These are phyloP conservation scores for Nicotiana tomentosiformis DNA, from an alignment of 257 asterid genomes.

Conservation along the genomic window DNA sequence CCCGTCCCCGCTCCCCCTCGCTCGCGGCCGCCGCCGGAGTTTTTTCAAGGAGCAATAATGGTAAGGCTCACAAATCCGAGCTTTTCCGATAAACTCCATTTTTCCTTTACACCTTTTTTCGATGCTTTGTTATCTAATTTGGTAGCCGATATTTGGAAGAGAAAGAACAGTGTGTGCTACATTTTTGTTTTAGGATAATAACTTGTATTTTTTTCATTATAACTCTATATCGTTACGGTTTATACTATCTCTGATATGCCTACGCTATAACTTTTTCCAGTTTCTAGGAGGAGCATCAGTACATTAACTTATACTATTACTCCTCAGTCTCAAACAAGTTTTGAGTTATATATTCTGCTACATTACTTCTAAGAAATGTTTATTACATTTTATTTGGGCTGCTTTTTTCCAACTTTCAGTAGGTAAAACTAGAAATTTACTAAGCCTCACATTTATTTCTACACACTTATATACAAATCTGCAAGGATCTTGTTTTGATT, in stretches of 20 bases:
- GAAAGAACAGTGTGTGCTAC: neutral
- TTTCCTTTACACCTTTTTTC: neutral
- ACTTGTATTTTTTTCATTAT: neutral
- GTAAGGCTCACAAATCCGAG: neutral
- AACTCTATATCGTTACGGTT: neutral
- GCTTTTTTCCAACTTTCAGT: neutral
- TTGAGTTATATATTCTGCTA: neutral
- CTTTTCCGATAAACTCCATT: neutral
- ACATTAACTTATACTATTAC: no score
- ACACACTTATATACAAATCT: neutral
- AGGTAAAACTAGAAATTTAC: neutral
- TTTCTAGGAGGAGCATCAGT: neutral
- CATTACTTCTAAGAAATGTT: neutral
- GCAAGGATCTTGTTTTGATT: neutral
- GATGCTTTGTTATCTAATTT: neutral
- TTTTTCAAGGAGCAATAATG: neutral
- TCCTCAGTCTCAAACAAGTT: neutral
- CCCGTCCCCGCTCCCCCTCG: neutral
- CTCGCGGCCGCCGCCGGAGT: neutral
- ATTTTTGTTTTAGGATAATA: neutral
- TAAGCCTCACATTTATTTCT: neutral
- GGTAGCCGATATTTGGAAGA: neutral
- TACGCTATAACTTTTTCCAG: neutral
- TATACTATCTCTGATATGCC: neutral
- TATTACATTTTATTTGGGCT: neutral